Evolutionary conservation across 306 rosid genomes (phyloP), one percentile per base, ranked within the genome.

Genomic region (Carpinus viminea): DNA sequence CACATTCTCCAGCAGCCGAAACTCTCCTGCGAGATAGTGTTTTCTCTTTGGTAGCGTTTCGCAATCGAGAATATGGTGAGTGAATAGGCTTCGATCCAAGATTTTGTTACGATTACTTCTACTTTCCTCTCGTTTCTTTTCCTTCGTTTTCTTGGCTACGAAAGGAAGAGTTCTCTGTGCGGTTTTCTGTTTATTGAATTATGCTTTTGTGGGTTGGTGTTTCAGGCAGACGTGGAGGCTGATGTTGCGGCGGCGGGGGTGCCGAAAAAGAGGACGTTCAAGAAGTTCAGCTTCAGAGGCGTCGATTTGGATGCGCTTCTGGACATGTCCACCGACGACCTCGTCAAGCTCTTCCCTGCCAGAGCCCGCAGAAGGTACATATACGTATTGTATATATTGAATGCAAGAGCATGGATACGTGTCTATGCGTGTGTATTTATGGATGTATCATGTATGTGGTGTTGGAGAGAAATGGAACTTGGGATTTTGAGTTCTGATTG

Each of bases 231-330:
- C 9, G 88, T 83, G 79, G 94, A 84, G 71, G 15, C 80, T 16
- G 90, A 90, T 12, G 91, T 86, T 2, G 88, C 90, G 34, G 77
- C 70, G 7, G 80, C 91, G 4, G 88, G 89, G 18, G 82, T 45
- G 47, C 93, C 92, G 2, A 92, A 92, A 93, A 92, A 92, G 91
- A 89, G 97, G 38, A 92, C 96, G 16, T 92, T 92, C 70, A 90
- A 90, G 91, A 92, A 92, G 87, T 92, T 92, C 87, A 92, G 93
- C 81, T 90, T 92, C 84, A 77, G 86, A 41, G 97, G 96, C 0
- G 97, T 93, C 12, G 97, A 93, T 85, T 83, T 90, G 79, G 97
- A 92, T 79, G 85, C 97, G 1, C 89, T 92, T 1, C 83, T 92
- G 15, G 96, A 92, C 59, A 92, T 92, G 97, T 88, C 93, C 16